These are phyloP conservation scores for Xylariomycetidae sp. DNA, from an alignment of 2,329 filamentous ascomycete species.

Conservation along the genomic window DNA sequence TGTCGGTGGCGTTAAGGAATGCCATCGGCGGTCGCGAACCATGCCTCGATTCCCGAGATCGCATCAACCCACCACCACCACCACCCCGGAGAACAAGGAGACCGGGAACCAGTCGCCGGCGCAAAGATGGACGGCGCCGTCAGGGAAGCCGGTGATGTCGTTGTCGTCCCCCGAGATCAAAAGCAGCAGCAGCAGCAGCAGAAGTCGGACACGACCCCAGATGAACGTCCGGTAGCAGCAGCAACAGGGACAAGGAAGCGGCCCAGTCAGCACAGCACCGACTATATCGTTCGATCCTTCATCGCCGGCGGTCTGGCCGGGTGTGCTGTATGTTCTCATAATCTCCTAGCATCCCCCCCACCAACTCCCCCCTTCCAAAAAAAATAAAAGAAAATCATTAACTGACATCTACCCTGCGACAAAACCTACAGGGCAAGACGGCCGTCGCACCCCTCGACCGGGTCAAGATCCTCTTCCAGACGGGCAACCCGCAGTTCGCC, in stretches of 20 bases:
- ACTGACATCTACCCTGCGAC: no score
- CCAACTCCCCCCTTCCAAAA: no score
- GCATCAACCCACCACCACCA: conserved; percentile 36
- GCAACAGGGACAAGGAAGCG: conserved; percentile 37
- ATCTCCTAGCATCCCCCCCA: no score
- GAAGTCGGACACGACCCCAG: conserved; percentile 45
- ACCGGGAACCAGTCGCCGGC: conserved; percentile 18
- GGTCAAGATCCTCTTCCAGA: conserved; percentile 98
- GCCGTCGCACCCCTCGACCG: conserved; percentile 92
- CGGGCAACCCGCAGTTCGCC: conserved; percentile 86
- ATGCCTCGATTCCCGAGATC: conserved; percentile 56
- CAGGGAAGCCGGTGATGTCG: conserved; percentile 19
- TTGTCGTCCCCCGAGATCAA: conserved; percentile 5
- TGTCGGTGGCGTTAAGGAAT: conserved; percentile 37
- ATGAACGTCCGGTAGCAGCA: conserved; percentile 32
- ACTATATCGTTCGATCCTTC: conserved; percentile 80
- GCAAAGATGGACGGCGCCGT: conserved; percentile 25
- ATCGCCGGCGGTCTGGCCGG: conserved; percentile 87
- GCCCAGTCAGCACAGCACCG: conserved; percentile 66
- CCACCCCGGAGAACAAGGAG: conserved; percentile 35
- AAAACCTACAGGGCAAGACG: conserved; percentile 95
- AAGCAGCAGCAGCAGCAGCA: conserved; percentile 29
- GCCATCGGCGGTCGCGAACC: conserved; percentile 49
- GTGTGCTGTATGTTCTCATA: conserved; percentile 73
- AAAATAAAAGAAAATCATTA: no score